Percentiles rank a stretch among this genome's conserved stretches.
Conservation (phyloP, 2,329 filamentous ascomycete species). For the Byssoonygena ceratinophila region DNA sequence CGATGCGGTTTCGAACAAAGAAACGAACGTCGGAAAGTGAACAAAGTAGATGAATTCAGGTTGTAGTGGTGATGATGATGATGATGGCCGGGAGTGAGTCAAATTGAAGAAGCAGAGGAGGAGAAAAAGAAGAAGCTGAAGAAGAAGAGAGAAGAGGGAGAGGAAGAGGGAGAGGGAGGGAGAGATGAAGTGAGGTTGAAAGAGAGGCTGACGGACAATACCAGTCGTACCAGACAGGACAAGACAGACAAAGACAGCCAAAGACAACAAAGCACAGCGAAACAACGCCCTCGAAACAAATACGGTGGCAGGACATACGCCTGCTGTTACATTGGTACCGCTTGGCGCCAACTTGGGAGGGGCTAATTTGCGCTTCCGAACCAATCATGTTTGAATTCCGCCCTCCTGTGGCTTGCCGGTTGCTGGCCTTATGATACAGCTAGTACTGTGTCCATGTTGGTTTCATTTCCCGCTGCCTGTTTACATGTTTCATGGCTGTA, state of each 20-base stretch:
- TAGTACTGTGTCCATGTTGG: not conserved
- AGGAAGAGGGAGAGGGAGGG: slow-evolving; percentile 9
- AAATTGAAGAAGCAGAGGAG: not conserved
- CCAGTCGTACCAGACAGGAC: not conserved
- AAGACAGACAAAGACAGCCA: no score
- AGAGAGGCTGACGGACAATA: not conserved
- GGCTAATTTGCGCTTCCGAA: no score
- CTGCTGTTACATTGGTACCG: not conserved
- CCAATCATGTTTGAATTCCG: no score
- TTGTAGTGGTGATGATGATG: not conserved
- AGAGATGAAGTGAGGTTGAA: slow-evolving; percentile 13
- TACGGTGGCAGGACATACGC: not conserved
- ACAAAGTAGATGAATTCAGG: not conserved
- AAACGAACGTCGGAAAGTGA: not conserved
- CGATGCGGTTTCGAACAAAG: no score
- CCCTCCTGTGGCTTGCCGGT: not conserved
- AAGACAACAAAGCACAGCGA: no score
- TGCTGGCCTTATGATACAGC: not conserved
- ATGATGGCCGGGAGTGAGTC: not conserved
- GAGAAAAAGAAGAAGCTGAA: slow-evolving; percentile 1
- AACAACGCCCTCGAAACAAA: no score
- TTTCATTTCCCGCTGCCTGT: slow-evolving; percentile 20
- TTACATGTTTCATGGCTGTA: not conserved
- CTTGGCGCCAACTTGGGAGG: not conserved
- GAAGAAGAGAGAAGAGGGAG: slow-evolving; percentile 17